Evolutionary conservation across 2,329 filamentous ascomycete species (phyloP), one percentile per base, ranked within the genome.

Genomic region (Clonostachys rhizophaga): DNA sequence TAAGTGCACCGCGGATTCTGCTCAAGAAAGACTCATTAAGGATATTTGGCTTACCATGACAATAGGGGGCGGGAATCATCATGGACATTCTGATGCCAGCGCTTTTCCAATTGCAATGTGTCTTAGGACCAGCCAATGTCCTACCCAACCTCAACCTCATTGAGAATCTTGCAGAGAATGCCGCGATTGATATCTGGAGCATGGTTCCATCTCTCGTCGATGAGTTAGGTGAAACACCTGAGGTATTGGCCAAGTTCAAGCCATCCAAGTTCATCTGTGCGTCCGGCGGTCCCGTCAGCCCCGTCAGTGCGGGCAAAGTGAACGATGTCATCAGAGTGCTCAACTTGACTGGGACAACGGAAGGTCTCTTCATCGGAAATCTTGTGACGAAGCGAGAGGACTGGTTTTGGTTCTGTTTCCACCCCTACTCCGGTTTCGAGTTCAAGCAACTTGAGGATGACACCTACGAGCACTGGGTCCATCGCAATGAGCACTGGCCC

Each of bases 31-130:
- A 30, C 24, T 10, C 8, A 10, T 30, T 8, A 44, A 4, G 5
- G 13, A 1, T 12, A 6, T 17, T 41, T 24, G 6, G 24, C 24
- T 30, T 10, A 30, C 24, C 13, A 13, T 20, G n/a, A 17, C 24
- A 12, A 46, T 33, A 67, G 67, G 65, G 64, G 3, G 67, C 69
- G 0, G 68, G 68, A 11, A 63, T 70, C 5, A 63, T 71, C 16
- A 70, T 70, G 65, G 50, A 71, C 47, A 64, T 70, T 17, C 36
- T 70, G 1, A 57, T 70, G 52, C 66, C 67, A 1, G 56, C 61
- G 0, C 54, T 70, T 2, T 69, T 64, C 16, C 49, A 55, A 6
- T 47, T 70, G 0, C 63, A 59, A 6, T 67, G 65, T 43, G 46
- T 71, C 8, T 45, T 71, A 18, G 68, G 67, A 0, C 68, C 68